Base-by-base conservation (phyloP, 345 rosid species). In the Cardiospermum halicacabum region DNA sequence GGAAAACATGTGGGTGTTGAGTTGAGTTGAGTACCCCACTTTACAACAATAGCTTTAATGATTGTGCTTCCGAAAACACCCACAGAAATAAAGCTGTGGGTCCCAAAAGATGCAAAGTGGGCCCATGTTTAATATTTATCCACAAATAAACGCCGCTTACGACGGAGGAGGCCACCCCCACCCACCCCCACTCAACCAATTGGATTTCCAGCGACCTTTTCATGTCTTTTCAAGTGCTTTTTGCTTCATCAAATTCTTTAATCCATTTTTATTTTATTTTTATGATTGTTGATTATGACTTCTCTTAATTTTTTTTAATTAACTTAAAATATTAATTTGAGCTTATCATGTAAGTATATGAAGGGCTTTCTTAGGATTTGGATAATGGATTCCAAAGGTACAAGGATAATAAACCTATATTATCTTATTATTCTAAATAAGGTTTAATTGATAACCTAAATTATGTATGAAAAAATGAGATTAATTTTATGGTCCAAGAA, bases 111-210 rank as follows among this genome's bases (percentile, higher is more conserved):
- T 5, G 3, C n/a, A 15, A 15, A 2, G 39, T 34, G 56, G n/a
- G 30, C 15, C n/a, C 30, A 7, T 0, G 9, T 2, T 36, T 65
- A 30, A 5, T 50, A 65, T 71, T 65, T 71, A 71, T 71, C 74
- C 56, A 64, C 51, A 40, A 51, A 3, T 26, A 2, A 51, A 34
- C 60, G 43, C 67, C 67, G 36, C 58, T 4, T 50, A 43, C 4
- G 12, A 22, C 10, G 57, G 15, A n/a, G 2, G 32, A 18, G 19
- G 50, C 50, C 8, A 9, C 43, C 3, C 10, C n/a, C n/a, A n/a
- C n/a, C n/a, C n/a, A n/a, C n/a, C 39, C 18, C 45, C 56, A 40
- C 10, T 48, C 65, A 19, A 45, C 51, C 3, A 11, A 45, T 16
- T 5, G 7, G n/a, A 10, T 43, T n/a, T 32, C 42, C 19, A n/a